Evolutionary conservation across 139 green algal genomes (phyloP), one percentile per base, ranked within the genome.

Genomic region (Chlorella sorokiniana): DNA sequence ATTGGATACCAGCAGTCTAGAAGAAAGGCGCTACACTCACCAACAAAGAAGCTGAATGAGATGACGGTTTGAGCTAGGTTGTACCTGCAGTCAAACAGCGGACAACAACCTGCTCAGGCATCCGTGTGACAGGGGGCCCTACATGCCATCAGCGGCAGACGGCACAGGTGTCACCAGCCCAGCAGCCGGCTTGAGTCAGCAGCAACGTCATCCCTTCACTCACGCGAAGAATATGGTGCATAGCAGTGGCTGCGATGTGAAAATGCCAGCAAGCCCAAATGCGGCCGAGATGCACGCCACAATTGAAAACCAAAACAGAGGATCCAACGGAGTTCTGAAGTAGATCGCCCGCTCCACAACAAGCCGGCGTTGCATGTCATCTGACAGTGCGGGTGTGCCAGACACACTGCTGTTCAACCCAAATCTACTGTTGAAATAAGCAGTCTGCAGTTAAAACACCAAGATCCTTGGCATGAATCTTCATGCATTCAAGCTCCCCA

Each of bases 211-310:
- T 16, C 48, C 52, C 4, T 4, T 10, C 7, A 18, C 70, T 63
- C 44, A 77, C 70, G 54, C 83, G 71, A 96, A 96, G 81, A 96
- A 96, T 2, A 78, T 86, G 20, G 91, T 91, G 41, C 95, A 88
- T 0, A 81, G 69, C 33, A 14, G 51, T 38, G 48, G 81, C 75
- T 95, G 91, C 1, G 86, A 81, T 35, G 92, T 91, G 62, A 95
- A 77, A 3, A 95, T 89, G 27, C 93, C 93, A 14, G 90, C 89
- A 27, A 96, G 82, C 0, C 92, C 92, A 64, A 93, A 94, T 4
- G 95, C 87, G 35, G 83, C 87, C 61, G 91, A 93, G 25, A 94
- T 73, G 54, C 90, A 91, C 76, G 90, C 90, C 54, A 86, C 54
- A 0, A 87, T 88, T 22, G 82, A 63, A 5, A 90, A 76, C 45